Conservation (phyloP, 2,329 filamentous ascomycete species). For the Amauroascus verrucosus region DNA sequence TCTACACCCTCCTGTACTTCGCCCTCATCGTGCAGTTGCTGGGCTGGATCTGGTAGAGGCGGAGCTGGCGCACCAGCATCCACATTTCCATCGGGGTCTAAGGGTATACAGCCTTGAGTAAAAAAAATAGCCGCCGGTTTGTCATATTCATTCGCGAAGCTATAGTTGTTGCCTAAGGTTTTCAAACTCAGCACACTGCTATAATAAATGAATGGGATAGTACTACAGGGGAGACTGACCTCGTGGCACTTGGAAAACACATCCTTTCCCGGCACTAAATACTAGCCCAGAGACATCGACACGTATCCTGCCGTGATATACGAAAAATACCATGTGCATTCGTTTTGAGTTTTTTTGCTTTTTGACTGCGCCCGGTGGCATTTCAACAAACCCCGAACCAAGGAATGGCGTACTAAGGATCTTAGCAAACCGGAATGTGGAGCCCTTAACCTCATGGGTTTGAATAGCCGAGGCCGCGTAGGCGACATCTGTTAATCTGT, state of each 20-base stretch:
- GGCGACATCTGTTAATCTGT: constrained; percentile 44
- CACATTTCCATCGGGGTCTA: constrained; percentile 24
- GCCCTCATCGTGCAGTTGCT: background rate
- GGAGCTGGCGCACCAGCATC: constrained; percentile 16
- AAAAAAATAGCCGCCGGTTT: constrained; percentile 75
- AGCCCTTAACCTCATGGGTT: constrained; percentile 49
- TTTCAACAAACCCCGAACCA: constrained; percentile 78
- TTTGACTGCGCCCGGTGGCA: constrained; percentile 75
- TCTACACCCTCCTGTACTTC: background rate
- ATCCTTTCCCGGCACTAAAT: constrained; percentile 78
- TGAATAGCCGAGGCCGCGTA: constrained; percentile 49
- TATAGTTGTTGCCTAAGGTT: constrained; percentile 75
- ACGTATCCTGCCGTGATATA: constrained; percentile 69
- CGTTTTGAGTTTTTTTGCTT: constrained; percentile 81
- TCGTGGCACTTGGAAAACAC: constrained; percentile 89
- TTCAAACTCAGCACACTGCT: background rate
- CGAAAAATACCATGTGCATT: constrained; percentile 97
- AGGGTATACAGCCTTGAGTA: constrained; percentile 66
- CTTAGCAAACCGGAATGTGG: constrained; percentile 80
- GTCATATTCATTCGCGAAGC: constrained; percentile 70
- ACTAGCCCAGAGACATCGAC: constrained; percentile 51
- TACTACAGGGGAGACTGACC: constrained; percentile 49
- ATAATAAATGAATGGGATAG: background rate
- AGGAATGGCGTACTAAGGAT: constrained; percentile 76
- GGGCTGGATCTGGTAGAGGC: constrained; percentile 11